Evolutionary conservation across 306 rosid species (phyloP).

Genomic region (Vigna trinervia): DNA sequence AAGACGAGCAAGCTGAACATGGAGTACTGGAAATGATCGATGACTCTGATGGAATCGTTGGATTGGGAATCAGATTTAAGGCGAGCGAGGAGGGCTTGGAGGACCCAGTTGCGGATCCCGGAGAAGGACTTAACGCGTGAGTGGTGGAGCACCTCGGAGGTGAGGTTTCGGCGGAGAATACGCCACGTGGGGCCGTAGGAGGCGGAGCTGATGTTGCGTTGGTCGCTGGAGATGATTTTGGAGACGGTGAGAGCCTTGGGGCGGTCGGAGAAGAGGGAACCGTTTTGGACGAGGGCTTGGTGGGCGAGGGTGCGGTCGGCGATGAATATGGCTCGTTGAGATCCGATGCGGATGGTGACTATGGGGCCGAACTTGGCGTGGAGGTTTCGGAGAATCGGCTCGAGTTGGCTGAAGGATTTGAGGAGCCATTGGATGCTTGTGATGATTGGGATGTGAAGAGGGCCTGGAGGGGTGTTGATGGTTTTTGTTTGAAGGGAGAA

Average conservation of each 20-base stretch:
- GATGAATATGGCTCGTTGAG: constrained; percentile 44
- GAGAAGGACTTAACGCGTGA: constrained; percentile 46
- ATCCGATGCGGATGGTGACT: constrained; percentile 38
- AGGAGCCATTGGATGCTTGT: constrained; percentile 24
- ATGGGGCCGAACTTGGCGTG: constrained; percentile 53
- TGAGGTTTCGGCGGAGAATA: constrained; percentile 54
- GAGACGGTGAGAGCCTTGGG: background rate
- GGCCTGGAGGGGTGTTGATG: constrained; percentile 41
- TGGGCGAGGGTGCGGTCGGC: constrained; percentile 49
- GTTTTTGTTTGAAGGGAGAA: background rate
- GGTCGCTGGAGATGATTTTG: constrained; percentile 1
- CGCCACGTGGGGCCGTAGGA: constrained; percentile 54
- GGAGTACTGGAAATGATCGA: constrained; percentile 41
- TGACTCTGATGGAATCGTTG: background rate
- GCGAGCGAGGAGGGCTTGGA: constrained; percentile 37
- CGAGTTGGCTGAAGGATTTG: constrained; percentile 30
- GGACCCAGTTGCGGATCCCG: constrained; percentile 40
- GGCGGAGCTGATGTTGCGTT: constrained; percentile 42
- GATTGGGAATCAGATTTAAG: constrained; percentile 23
- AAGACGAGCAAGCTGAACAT: constrained; percentile 52
- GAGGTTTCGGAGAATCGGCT: constrained; percentile 25
- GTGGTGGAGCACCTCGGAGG: constrained; percentile 48
- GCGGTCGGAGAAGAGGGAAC: constrained; percentile 48
- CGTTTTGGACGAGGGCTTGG: constrained; percentile 47
- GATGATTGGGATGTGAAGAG: constrained; percentile 42